Conservation (phyloP, 306 rosid genomes). For the Rosa rugosa region DNA sequence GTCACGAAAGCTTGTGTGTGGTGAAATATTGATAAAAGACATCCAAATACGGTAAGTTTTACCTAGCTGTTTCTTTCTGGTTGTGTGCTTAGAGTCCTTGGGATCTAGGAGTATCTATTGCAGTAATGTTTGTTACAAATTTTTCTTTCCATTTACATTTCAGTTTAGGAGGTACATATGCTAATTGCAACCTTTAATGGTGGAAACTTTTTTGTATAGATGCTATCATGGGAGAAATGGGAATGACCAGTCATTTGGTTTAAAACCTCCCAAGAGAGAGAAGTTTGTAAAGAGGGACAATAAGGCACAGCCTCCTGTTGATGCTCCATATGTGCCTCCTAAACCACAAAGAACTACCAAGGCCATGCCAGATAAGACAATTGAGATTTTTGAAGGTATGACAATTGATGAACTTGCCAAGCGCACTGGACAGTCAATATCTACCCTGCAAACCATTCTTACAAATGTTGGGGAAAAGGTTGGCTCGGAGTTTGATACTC, state of each 20-base stretch:
- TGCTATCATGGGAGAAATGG: slow-evolving; percentile 63
- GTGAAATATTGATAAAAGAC: slow-evolving; percentile 38
- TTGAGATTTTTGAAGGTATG: slow-evolving; percentile 96
- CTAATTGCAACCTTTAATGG: slow-evolving; percentile 3
- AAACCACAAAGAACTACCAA: slow-evolving; percentile 43
- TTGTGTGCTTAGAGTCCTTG: background rate
- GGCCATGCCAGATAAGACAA: slow-evolving; percentile 52
- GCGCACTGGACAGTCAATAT: slow-evolving; percentile 62
- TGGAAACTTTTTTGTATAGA: slow-evolving; percentile 34
- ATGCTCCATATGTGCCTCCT: slow-evolving; percentile 70
- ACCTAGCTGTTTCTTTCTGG: slow-evolving; percentile 1
- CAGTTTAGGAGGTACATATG: background rate
- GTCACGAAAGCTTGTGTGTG: slow-evolving; percentile 22
- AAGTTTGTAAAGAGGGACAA: slow-evolving; percentile 56
- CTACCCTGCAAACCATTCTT: slow-evolving; percentile 67
- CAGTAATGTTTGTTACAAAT: background rate
- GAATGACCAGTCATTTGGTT: slow-evolving; percentile 46
- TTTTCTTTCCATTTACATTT: background rate
- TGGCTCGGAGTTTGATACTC: slow-evolving; percentile 84
- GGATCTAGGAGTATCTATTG: background rate
- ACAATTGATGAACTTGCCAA: slow-evolving; percentile 76
- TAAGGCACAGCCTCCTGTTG: slow-evolving; percentile 67
- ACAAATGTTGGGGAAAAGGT: slow-evolving; percentile 75
- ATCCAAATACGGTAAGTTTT: slow-evolving; percentile 51
- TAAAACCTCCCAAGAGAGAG: slow-evolving; percentile 58